A percentile compares a stretch with the other conserved stretches of the same genome.
phyloP scores from a whole-genome alignment of 345 rosid genomes.

The Salix caprea region DNA sequence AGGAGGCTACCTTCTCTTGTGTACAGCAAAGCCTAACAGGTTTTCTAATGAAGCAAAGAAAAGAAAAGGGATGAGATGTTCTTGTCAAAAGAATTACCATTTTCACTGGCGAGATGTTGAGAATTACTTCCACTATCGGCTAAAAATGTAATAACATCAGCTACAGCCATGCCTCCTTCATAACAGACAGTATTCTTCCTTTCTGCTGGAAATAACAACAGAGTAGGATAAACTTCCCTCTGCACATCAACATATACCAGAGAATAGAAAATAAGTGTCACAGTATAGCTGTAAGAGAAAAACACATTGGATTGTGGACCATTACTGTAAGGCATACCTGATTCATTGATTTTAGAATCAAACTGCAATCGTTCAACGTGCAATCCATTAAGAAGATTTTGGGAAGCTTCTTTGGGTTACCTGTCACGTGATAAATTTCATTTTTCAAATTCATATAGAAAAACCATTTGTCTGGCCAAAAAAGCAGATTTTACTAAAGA shows the following conservation, averaged over 20 bases:
- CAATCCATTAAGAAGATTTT: constrained; percentile 80
- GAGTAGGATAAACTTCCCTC: constrained; percentile 82
- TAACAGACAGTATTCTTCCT: constrained; percentile 48
- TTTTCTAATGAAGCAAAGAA: too few species aligned
- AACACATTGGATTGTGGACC: not conserved
- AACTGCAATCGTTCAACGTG: constrained; percentile 85
- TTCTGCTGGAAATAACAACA: constrained; percentile 76
- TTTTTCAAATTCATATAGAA: not conserved
- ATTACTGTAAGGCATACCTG: constrained; percentile 46
- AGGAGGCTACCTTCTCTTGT: too few species aligned
- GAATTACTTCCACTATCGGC: constrained; percentile 56
- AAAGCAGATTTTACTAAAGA: not conserved
- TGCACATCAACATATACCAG: constrained; percentile 33
- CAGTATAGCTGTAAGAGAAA: not conserved
- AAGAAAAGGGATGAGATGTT: not conserved
- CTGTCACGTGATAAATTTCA: constrained; percentile 24
- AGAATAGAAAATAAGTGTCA: not conserved
- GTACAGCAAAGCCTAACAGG: too few species aligned
- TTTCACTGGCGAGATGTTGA: constrained; percentile 42
- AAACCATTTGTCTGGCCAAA: not conserved
- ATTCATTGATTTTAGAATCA: constrained; percentile 51
- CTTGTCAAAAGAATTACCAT: constrained; percentile 37
- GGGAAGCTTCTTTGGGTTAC: constrained; percentile 43
- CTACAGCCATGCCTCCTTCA: constrained; percentile 64
- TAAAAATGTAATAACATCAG: constrained; percentile 65